Evolutionary conservation across 2,329 filamentous ascomycete species (phyloP).

Genomic region (Alternaria viburni): DNA sequence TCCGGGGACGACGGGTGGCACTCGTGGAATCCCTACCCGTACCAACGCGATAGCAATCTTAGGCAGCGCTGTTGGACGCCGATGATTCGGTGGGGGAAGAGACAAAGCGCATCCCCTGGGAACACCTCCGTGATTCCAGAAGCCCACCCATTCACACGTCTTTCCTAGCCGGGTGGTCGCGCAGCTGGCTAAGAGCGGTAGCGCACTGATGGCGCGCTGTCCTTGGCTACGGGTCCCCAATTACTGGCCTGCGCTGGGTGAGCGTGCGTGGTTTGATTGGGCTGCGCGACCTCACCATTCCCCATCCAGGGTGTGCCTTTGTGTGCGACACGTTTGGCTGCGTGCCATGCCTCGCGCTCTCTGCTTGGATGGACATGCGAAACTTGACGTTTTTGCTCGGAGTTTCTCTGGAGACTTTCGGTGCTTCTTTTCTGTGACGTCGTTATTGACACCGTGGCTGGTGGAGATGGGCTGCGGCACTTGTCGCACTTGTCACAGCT

Average conservation of each 20-base stretch:
- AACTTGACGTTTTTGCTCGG: conserved; percentile 11
- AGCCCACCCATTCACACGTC: conserved; percentile 20
- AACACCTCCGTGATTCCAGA: conserved; percentile 7
- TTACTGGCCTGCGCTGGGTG: conserved; percentile 8
- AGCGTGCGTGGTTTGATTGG: conserved; percentile 29
- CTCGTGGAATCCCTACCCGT: conserved; percentile 5
- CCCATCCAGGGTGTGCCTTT: not conserved
- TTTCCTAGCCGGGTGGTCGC: conserved; percentile 21
- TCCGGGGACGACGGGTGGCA: conserved; percentile 21
- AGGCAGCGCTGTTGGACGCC: conserved; percentile 6
- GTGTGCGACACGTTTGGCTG: conserved; percentile 8
- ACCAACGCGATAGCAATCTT: conserved; percentile 14
- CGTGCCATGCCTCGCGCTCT: conserved; percentile 17
- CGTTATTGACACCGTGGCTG: not conserved
- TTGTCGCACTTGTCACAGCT: not conserved
- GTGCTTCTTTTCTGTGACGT: conserved; percentile 7
- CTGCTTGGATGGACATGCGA: conserved; percentile 9
- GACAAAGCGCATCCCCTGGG: conserved; percentile 5
- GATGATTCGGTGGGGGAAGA: conserved; percentile 24
- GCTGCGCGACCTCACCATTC: conserved; percentile 4
- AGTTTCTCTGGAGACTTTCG: conserved; percentile 11
- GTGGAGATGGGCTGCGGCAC: not conserved
- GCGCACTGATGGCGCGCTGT: conserved; percentile 4
- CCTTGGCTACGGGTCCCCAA: conserved; percentile 20
- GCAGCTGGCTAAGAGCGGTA: conserved; percentile 7